Conservation (phyloP, 495 filamentous ascomycete species). For the Penicillium pulvis region DNA sequence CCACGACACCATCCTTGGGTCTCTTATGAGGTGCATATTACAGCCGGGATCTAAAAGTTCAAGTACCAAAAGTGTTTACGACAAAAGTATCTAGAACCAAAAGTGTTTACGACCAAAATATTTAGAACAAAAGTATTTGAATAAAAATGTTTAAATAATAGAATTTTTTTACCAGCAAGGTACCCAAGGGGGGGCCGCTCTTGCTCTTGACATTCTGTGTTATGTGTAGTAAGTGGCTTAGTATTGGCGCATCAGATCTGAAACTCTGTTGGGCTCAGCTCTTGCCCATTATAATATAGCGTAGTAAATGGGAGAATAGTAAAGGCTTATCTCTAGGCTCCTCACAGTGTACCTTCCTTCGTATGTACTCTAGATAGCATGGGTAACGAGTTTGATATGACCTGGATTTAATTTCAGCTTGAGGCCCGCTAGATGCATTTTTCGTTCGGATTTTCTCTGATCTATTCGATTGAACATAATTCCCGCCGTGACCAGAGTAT, state of each 20-base stretch:
- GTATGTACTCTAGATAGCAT: background rate
- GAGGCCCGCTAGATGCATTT: background rate
- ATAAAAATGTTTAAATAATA: background rate
- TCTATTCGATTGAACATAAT: background rate
- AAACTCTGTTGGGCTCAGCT: too few relatives aligned
- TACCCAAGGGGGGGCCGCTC: too few relatives aligned
- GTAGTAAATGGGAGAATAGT: too few relatives aligned
- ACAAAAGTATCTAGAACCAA: background rate
- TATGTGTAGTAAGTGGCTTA: too few relatives aligned
- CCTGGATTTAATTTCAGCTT: background rate
- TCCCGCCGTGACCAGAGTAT: too few relatives aligned
- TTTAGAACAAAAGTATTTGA: background rate
- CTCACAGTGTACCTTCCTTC: background rate
- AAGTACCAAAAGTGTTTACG: background rate
- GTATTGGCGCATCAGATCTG: too few relatives aligned
- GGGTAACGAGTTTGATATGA: background rate
- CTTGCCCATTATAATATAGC: too few relatives aligned
- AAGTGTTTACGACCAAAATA: background rate
- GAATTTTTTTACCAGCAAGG: too few relatives aligned
- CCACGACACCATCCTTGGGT: background rate
- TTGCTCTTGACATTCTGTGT: too few relatives aligned
- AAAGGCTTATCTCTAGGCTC: too few relatives aligned
- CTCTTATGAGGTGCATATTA: constrained; percentile 7
- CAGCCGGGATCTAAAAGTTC: constrained; percentile 9
- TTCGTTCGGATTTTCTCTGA: background rate